Base-by-base conservation (phyloP, 106 monocot species). In the Acorus calamus region DNA sequence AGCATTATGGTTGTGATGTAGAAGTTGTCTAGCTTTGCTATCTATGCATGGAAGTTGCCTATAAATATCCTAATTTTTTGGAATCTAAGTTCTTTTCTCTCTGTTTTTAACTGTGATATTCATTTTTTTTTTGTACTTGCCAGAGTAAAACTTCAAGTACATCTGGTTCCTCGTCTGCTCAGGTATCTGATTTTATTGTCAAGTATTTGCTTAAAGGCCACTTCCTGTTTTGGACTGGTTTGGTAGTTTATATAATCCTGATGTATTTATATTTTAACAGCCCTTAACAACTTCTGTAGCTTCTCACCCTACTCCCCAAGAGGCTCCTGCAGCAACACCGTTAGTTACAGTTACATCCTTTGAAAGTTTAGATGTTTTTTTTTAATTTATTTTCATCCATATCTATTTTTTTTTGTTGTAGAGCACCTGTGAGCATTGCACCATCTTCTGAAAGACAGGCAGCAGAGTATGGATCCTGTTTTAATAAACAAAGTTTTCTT, bases 101-200 rank as follows among this genome's bases (percentile, higher is more conserved):
- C 4, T 59, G 59, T 48, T 50, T 7, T 44, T 47, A 52, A 14
- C 46, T 14, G 2, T 58, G 14, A 5, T 14, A 3, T 28, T 7
- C 2, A 14, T 8, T 14, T 49, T 43, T n/a, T 41, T 7, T 44
- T 58, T 28, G 57, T 28, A 49, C 7, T 61, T 50, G 41, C 47
- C 83, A 86, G 86, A 80, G 79, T 67, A 86, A 86, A 83, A 44
- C 74, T 47, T 56, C 77, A 11, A 60, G 76, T 74, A 11, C 82
- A 55, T 47, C 69, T 53, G 83, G 82, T 57, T 46, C 73, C 12
- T 79, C 79, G 4, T 70, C 79, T 74, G 51, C 67, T 0, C 86
- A 79, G 86, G 86, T 86, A 69, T 14, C 50, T 28, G 28, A 2
- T 28, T 52, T 6, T 59, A 49, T 51, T 52, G 13, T 14, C n/a